Evolutionary conservation across 108 stramenopile species (phyloP).

Genomic region (Stephanodiscus minutulus): DNA sequence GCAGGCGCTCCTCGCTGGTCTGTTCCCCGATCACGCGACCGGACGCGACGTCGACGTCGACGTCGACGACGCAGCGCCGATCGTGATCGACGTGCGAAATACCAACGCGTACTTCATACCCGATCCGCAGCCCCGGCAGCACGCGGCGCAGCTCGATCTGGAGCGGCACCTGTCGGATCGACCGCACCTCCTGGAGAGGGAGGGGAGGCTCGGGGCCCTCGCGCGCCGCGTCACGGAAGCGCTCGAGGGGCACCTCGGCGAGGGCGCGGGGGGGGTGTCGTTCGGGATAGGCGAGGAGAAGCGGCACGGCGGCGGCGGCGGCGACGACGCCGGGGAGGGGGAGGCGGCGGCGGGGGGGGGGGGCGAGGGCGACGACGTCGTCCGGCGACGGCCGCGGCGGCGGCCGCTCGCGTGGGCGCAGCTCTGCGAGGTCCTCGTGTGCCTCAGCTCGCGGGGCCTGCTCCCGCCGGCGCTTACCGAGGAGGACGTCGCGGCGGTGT

Average conservation of each 20-base stretch:
- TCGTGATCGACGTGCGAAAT: conserved; percentile 70
- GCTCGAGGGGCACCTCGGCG: conserved; percentile 48
- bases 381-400: conserved; percentile 5
- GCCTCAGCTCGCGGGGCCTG: conserved; percentile 56
- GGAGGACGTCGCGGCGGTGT: conserved; percentile 64
- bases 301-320: background rate
- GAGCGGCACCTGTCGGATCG: conserved; percentile 57
- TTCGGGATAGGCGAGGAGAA: conserved; percentile 80
- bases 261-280: conserved; percentile 57
- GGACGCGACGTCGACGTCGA: background rate
- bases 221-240: conserved; percentile 58
- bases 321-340: background rate
- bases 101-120: conserved; percentile 73
- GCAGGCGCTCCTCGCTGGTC: conserved; percentile 71
- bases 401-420: conserved; percentile 70
- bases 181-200: conserved; percentile 61
- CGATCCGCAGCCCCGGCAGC: conserved; percentile 79
- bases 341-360: background rate
- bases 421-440: conserved; percentile 75
- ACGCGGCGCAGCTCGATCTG: conserved; percentile 59
- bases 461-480: conserved; percentile 61
- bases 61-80: conserved; percentile 23
- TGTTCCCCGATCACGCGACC: conserved; percentile 54
- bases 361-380: conserved; percentile 3
- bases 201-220: conserved; percentile 52